Base-by-base conservation (phyloP, 768 basidiomycete species). In the Auriscalpium orientale region DNA sequence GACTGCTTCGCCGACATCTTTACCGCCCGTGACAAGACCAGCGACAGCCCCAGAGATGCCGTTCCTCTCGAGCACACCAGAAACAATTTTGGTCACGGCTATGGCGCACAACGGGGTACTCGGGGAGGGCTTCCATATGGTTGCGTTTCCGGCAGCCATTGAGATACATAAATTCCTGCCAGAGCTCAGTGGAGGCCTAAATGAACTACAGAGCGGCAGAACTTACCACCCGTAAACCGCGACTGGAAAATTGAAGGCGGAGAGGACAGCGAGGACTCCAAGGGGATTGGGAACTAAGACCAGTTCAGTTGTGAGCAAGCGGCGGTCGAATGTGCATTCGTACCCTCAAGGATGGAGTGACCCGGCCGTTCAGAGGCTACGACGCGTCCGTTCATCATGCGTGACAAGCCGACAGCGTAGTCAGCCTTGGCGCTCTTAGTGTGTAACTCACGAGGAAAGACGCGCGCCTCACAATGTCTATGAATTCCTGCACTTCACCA, bases 161-260 rank as follows among this genome's bases (percentile, higher is more conserved):
- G 93, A 90, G 21, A 98, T 77, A 2, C 92, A 81, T 50, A 95
- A 74, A 70, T 98, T 98, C 94, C 94, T 93, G 65, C 20, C 46
- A 34, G 51, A 58, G 18, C 33, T 33, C 48, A 20, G 56, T 46
- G 54, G 35, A 66, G 53, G 60, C 56, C 48, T 49, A 51, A 49
- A 21, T 56, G 56, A 45, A 54, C 8, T 28, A 20, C 20, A 21
- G 16, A 55, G 45, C 28, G 37, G 46, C 51, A 44, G 58, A 40
- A 64, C 74, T 43, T 70, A 87, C 91, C 91, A 94, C 61, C 91
- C 91, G 69, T 91, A 92, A 46, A 95, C 91, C 36, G 93, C 93
- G 45, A 91, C 85, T 10, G 95, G 95, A 68, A 98, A 98, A 70
- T 98, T 98, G 77, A 97, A 98, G 0, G 95, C 95, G 20, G 91